Conservation (phyloP, 2,329 filamentous ascomycete species). For the Colletotrichum sp. region DNA sequence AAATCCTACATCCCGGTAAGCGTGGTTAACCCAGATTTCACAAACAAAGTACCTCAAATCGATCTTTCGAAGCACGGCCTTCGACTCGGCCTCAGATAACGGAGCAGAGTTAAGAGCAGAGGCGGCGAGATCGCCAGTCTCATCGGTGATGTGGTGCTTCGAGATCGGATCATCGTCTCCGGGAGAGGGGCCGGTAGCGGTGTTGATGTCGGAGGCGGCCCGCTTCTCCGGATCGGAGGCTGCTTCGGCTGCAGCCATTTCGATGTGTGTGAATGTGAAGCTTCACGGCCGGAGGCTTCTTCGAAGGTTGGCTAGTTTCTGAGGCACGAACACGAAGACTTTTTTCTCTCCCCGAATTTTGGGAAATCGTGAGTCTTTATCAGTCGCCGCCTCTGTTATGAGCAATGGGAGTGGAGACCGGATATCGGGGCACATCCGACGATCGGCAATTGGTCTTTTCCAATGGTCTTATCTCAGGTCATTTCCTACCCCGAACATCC, state of each 20-base stretch:
- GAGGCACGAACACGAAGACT: background rate
- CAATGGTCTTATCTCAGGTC: constrained; percentile 11
- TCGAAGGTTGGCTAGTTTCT: background rate
- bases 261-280: background rate
- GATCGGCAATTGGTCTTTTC: background rate
- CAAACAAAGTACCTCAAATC: background rate
- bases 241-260: background rate
- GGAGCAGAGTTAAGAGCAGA: constrained; percentile 4
- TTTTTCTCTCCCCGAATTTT: background rate
- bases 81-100: background rate
- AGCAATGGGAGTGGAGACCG: background rate
- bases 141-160: constrained; percentile 14
- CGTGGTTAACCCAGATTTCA: background rate
- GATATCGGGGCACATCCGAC: constrained; percentile 9
- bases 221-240: constrained; percentile 14
- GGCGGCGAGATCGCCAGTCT: constrained; percentile 6
- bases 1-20: background rate
- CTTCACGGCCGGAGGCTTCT: background rate
- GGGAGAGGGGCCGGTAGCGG: background rate
- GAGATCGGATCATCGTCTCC: constrained; percentile 1
- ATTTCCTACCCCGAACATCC: background rate
- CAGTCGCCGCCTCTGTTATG: background rate
- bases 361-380: constrained; percentile 1
- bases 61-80: background rate
- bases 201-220: background rate